These are phyloP conservation scores for Hericium erinaceus DNA, from an alignment of 768 basidiomycete genomes.

Conservation along the genomic window DNA sequence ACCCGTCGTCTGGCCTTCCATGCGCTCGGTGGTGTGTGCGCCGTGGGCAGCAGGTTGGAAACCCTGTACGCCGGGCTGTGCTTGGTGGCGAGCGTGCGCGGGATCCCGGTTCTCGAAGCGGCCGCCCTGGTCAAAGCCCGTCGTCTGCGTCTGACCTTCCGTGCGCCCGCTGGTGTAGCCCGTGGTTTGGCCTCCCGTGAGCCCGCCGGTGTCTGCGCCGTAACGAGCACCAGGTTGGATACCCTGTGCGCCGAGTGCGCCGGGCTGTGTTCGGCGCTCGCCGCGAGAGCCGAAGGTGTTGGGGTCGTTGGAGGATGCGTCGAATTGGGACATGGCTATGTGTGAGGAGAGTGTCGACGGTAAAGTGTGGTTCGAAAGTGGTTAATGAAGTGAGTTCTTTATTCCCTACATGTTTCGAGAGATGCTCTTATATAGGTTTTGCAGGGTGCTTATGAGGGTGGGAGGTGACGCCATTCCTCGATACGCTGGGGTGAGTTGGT, in stretches of 20 bases:
- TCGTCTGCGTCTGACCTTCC: background rate
- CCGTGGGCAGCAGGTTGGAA: slow-evolving; percentile 24
- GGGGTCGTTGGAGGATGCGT: background rate
- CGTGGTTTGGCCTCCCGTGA: no score
- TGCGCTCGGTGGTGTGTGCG: slow-evolving; percentile 28
- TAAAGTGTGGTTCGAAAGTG: background rate
- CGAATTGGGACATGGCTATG: background rate
- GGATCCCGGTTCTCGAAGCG: background rate
- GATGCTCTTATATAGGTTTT: background rate
- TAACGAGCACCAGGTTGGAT: slow-evolving; percentile 27
- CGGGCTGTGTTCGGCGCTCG: slow-evolving; percentile 33
- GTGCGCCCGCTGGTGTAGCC: slow-evolving; percentile 22
- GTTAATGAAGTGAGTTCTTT: background rate
- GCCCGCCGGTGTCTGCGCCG: slow-evolving; percentile 20
- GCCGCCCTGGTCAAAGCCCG: no score
- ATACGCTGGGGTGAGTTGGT: no score
- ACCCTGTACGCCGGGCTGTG: slow-evolving; percentile 35
- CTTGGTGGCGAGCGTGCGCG: slow-evolving; percentile 19
- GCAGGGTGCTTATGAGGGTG: no score
- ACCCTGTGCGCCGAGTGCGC: slow-evolving; percentile 19
- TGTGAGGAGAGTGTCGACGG: background rate
- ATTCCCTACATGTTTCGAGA: background rate
- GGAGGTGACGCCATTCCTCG: no score
- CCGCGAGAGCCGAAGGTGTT: background rate
- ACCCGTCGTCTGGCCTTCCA: slow-evolving; percentile 10